A percentile compares a stretch with the other conserved stretches of the same genome.
These are phyloP conservation scores for Moniliella sp. DNA, from an alignment of 1,284 basidiomycete species.

Conservation along the genomic window DNA sequence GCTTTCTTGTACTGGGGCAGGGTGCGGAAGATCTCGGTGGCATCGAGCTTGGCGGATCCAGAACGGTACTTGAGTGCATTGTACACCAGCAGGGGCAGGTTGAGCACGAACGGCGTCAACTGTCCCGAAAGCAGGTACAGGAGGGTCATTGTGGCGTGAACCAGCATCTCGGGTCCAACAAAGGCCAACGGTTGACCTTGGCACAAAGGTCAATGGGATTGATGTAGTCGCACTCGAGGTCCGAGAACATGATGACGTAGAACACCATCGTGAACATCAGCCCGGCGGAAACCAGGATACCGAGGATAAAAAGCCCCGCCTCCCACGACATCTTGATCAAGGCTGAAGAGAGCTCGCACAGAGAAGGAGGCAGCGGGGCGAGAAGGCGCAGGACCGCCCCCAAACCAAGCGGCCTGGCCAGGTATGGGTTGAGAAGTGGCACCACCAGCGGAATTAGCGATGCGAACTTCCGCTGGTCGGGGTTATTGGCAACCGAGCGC, in stretches of 20 bases:
- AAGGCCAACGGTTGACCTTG: slow-evolving; percentile 78
- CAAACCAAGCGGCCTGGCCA: no score
- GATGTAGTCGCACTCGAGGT: slow-evolving; percentile 52
- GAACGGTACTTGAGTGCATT: slow-evolving; percentile 48
- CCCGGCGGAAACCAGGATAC: slow-evolving; percentile 27
- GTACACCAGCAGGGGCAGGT: slow-evolving; percentile 67
- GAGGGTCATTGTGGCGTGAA: slow-evolving; percentile 44
- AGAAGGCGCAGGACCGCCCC: neutral
- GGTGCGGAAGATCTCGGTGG: slow-evolving; percentile 95
- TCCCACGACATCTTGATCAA: slow-evolving; percentile 4
- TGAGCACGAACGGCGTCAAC: slow-evolving; percentile 80
- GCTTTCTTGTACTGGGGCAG: slow-evolving; percentile 78
- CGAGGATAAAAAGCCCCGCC: slow-evolving; percentile 31
- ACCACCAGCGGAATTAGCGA: no score
- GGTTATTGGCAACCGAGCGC: no score
- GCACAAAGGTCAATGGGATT: slow-evolving; percentile 99
- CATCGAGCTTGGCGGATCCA: slow-evolving; percentile 71
- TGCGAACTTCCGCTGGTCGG: no score
- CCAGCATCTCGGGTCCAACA: neutral
- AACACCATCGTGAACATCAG: slow-evolving; percentile 34
- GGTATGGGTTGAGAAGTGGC: no score
- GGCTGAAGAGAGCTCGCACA: slow-evolving; percentile 2
- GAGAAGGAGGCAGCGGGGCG: no score
- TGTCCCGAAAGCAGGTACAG: slow-evolving; percentile 52
- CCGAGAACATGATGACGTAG: slow-evolving; percentile 62